phyloP scores from a whole-genome alignment of 139 green algal genomes.

The Micractinium conductrix region DNA sequence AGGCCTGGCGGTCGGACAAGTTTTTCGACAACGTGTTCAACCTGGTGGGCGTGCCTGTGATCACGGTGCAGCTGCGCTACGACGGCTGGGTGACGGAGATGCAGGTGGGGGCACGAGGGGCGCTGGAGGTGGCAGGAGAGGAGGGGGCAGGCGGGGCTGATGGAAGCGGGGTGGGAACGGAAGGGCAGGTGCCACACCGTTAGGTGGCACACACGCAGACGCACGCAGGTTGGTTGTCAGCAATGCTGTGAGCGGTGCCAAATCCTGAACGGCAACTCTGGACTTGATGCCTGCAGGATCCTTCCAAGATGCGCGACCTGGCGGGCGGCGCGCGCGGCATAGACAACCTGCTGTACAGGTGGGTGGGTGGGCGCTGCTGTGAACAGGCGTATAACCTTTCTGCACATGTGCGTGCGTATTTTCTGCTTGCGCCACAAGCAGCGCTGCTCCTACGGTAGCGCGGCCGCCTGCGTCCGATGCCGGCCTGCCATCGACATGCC shows the following conservation, averaged over 20 bases:
- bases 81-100: slow-evolving; percentile 98
- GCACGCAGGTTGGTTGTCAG: background rate
- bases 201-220: too few species aligned
- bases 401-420: background rate
- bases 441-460: too few species aligned
- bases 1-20: slow-evolving; percentile 69
- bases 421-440: too few species aligned
- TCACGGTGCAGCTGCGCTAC: slow-evolving; percentile 97
- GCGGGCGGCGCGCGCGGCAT: slow-evolving; percentile 59
- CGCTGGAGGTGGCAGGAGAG: too few species aligned
- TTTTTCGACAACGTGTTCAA: slow-evolving; percentile 95
- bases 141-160: too few species aligned
- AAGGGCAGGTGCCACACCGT: background rate
- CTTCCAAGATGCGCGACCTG: slow-evolving; percentile 22
- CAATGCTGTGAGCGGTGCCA: background rate
- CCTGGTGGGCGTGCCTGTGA: slow-evolving; percentile 93
- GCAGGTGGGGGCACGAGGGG: too few species aligned
- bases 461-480: too few species aligned
- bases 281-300: too few species aligned
- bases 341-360: slow-evolving; percentile 95
- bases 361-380: background rate
- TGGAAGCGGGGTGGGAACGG: slow-evolving; percentile 46
- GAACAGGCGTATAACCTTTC: background rate
- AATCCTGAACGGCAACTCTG: too few species aligned
- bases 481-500: background rate